A percentile compares a stretch with the other conserved stretches of the same genome.
These are phyloP conservation scores for Lathyrus tuberosus DNA, from an alignment of 306 rosid genomes.

Conservation along the genomic window DNA sequence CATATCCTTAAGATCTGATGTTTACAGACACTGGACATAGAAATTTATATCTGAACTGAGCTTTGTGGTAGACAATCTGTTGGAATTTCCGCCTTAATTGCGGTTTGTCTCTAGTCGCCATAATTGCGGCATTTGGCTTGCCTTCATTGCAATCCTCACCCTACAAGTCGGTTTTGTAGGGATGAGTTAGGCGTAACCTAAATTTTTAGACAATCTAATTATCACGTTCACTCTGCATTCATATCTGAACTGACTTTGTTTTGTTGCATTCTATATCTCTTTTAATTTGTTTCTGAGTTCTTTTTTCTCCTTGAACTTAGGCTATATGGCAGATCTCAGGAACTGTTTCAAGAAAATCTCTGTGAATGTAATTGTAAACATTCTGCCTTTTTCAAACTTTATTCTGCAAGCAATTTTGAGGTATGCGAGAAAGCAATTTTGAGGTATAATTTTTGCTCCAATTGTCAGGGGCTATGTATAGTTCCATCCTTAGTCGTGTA, in stretches of 20 bases:
- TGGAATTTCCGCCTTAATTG: too few relatives aligned
- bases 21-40: constrained; percentile 10
- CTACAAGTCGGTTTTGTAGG: too few relatives aligned
- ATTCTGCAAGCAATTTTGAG: constrained; percentile 39
- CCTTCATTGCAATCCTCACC: too few relatives aligned
- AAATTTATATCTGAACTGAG: not conserved
- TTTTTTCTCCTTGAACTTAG: constrained; percentile 1
- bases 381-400: not conserved
- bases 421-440: constrained; percentile 11
- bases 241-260: not conserved
- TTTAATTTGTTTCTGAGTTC: constrained; percentile 3
- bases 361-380: not conserved
- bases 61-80: constrained; percentile 10
- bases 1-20: not conserved
- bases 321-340: not conserved
- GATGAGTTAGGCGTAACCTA: too few relatives aligned
- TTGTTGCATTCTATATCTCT: not conserved
- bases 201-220: constrained; percentile 1
- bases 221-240: not conserved
- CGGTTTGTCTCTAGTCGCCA: too few relatives aligned
- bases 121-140: too few relatives aligned
- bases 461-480: constrained; percentile 6
- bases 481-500: not conserved
- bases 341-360: constrained; percentile 14
- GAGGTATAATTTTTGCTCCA: constrained; percentile 20